Evolutionary conservation across 139 green algal species (phyloP), one percentile per base, ranked within the genome.

Genomic region (Mychonastes homosphaera): DNA sequence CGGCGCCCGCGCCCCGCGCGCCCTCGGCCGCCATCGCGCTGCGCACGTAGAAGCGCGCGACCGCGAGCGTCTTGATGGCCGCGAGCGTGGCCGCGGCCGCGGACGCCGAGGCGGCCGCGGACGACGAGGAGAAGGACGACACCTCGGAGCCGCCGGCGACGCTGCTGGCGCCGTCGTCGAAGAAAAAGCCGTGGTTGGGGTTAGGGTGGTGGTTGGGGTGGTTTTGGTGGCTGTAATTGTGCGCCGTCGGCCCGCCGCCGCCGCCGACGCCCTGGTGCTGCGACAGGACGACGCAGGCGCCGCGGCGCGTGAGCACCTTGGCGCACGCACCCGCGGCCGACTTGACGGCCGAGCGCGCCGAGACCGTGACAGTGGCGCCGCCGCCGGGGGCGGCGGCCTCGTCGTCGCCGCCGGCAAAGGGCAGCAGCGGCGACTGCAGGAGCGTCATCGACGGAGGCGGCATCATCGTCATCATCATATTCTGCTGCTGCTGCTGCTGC

Each of bases 31-130:
- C 39, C 61, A 67, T 67, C 16, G 43, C 50, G 18, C 50, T 32
- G 49, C 61, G 60, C 9, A 67, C 51, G 39, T 67, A 67, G 23
- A 67, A 67, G 29, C 61, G 40, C 5, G 48, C 50, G 3, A 67
- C 61, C 15, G 61, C 61, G 4, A 67, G 51, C n/a, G 61, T 55
- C 61, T 67, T 67, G 8, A 51, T 51, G 32, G 61, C 61, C 6
- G 61, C 51, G 56, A 61, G 61, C 29, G 61, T 67, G 6, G 40
- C 61, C 29, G 49, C 36, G 4, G 48, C 40, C 15, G 36, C 35
- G 1, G 33, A 6, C 35, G 48, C 61, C 1, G 32, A 50, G 7
- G 48, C 26, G n/a, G n/a, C n/a, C n/a, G n/a, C n/a, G n/a, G n/a
- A n/a, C n/a, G n/a, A n/a, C n/a, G n/a, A n/a, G n/a, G n/a, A n/a